Conservation (phyloP, 202 grass and related monocot species). For the Saccharum hybrid region DNA sequence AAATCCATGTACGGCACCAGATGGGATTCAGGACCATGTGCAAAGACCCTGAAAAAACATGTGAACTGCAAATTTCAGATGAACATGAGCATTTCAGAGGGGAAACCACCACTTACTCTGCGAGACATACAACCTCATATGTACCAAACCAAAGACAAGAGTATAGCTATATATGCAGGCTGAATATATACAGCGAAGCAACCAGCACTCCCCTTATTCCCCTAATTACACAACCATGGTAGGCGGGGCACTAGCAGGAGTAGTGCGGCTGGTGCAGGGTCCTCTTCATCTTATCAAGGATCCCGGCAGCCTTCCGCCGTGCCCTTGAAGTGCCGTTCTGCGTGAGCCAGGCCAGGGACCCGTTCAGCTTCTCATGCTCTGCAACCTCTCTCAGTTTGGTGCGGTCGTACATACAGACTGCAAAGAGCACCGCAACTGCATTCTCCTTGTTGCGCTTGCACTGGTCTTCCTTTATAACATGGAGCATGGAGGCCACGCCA, state of each 20-base stretch:
- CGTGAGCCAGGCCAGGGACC: conserved; percentile 54
- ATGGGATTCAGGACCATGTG: neutral
- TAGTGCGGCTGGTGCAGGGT: conserved; percentile 46
- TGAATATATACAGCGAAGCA: conserved; percentile 45
- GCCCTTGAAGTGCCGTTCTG: conserved; percentile 72
- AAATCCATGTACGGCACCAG: neutral
- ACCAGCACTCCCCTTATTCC: conserved; percentile 38
- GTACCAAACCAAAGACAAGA: conserved; percentile 42
- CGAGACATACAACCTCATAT: conserved; percentile 16
- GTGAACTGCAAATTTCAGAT: neutral
- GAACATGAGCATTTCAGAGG: neutral
- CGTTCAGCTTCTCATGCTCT: conserved; percentile 58
- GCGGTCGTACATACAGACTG: conserved; percentile 73
- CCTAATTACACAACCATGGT: conserved; percentile 46
- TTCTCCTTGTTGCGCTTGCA: conserved; percentile 85
- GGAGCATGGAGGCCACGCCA: conserved; percentile 57
- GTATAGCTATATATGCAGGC: conserved; percentile 42
- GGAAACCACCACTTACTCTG: conserved; percentile 9
- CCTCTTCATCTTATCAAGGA: conserved; percentile 68
- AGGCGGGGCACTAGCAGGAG: conserved; percentile 54
- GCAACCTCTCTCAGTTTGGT: conserved; percentile 49
- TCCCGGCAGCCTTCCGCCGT: conserved; percentile 57
- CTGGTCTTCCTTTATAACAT: conserved; percentile 55
- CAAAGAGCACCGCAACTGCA: conserved; percentile 57
- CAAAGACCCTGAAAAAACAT: neutral